Evolutionary conservation across 768 basidiomycete species (phyloP).

Genomic region (Agaricus sinodeliciosus): DNA sequence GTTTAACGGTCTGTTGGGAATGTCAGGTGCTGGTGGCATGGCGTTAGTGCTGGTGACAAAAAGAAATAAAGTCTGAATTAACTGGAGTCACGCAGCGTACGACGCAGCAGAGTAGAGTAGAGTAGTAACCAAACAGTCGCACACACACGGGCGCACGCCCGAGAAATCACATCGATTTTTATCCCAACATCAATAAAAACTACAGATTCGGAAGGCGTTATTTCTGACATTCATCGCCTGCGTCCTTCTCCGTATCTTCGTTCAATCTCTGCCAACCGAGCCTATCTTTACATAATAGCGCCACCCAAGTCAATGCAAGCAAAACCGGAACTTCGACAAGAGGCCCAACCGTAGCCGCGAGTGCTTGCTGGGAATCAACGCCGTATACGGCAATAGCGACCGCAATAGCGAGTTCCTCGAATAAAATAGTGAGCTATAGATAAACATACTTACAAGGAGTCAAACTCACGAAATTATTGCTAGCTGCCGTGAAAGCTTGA

Average conservation of each 20-base stretch:
- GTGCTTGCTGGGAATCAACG: constrained; percentile 67
- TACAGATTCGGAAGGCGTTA: no score
- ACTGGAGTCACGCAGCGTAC: no score
- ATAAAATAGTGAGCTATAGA: neutral
- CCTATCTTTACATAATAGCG: constrained; percentile 30
- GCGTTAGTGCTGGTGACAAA: no score
- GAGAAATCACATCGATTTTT: no score
- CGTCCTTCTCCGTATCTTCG: constrained; percentile 3
- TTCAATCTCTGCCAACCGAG: constrained; percentile 30
- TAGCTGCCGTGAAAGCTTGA: constrained; percentile 75
- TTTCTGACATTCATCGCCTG: no score
- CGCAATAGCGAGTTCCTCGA: constrained; percentile 50
- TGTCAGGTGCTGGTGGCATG: no score
- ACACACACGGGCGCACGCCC: no score
- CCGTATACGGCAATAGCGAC: constrained; percentile 69
- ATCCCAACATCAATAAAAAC: no score
- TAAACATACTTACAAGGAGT: neutral
- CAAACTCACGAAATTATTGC: constrained; percentile 64
- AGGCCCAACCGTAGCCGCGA: constrained; percentile 76
- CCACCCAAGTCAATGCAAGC: constrained; percentile 60
- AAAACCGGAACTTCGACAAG: constrained; percentile 75
- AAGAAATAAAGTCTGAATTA: no score
- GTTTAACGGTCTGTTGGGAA: no score
- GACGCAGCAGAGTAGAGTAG: no score
- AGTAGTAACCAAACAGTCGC: no score